Evolutionary conservation across 805 yeast species (phyloP).

Genomic region (Candida michaelii): DNA sequence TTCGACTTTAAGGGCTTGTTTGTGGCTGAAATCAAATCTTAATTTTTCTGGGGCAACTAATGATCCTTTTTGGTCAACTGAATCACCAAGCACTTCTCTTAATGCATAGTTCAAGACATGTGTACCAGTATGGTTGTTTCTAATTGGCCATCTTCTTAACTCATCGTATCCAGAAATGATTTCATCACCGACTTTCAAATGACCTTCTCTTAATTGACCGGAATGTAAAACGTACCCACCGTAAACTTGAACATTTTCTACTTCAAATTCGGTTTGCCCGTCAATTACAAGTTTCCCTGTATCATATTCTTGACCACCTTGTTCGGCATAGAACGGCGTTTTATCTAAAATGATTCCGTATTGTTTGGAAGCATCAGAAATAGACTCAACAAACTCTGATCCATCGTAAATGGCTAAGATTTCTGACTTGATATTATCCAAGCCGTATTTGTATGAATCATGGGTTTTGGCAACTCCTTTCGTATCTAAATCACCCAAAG

Average conservation of each 20-base stretch:
- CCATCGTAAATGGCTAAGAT: constrained; percentile 74
- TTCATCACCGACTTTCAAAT: constrained; percentile 61
- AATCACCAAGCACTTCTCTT: constrained; percentile 81
- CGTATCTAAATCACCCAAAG: constrained; percentile 67
- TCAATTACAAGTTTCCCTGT: constrained; percentile 91
- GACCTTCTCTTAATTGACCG: constrained; percentile 80
- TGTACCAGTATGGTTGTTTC: constrained; percentile 98
- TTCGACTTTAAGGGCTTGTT: constrained; percentile 70
- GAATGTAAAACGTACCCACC: constrained; percentile 97
- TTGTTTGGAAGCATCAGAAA: constrained; percentile 43
- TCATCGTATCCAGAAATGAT: constrained; percentile 90
- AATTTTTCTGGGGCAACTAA: constrained; percentile 92
- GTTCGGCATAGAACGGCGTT: constrained; percentile 97
- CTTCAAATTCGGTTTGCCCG: constrained; percentile 83
- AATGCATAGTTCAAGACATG: constrained; percentile 90
- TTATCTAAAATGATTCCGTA: constrained; percentile 82
- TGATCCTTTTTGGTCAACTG: constrained; percentile 94
- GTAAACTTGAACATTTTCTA: constrained; percentile 86
- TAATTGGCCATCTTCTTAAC: constrained; percentile 91
- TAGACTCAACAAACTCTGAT: constrained; percentile 53
- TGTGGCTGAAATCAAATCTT: constrained; percentile 95
- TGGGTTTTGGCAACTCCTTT: constrained; percentile 76
- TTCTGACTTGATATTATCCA: constrained; percentile 65
- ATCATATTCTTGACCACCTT: constrained; percentile 98
- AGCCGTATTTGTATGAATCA: constrained; percentile 75